Evolutionary conservation across 176 grass and related monocot species (phyloP), one percentile per base, ranked within the genome.

Genomic region (Pontederia crassipes): DNA sequence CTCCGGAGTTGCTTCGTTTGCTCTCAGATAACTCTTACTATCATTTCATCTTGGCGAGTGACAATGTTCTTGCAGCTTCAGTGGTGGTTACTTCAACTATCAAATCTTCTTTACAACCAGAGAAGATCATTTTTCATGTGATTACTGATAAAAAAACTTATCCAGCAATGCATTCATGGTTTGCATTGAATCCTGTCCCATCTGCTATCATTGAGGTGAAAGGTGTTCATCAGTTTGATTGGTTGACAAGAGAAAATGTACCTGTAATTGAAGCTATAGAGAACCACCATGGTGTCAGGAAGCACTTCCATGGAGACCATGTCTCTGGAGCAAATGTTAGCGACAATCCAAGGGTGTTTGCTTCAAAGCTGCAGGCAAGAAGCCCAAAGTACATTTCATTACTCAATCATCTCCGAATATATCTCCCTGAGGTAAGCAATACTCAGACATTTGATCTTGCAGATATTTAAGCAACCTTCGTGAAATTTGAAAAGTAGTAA

Each of bases 131-230:
- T 8, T 95, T 95, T 72, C 89, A 95, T 83, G 83, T 95, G 66
- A 95, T 95, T 68, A 89, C 89, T 27, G 89, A 95, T 69, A 95
- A 95, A 67, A 95, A 95, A 67, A 95, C 89, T 46, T 95, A 95
- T 70, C 89, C 85, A 4, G 89, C 82, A 59, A 89, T 95, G 89
- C 89, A 95, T 83, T 95, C 89, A 57, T 95, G 89, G 89, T 95
- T 95, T 80, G 89, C 89, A 59, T 74, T 95, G 76, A 89, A 95
- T 86, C 78, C 89, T 72, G 53, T 86, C 67, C 81, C 89, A 13
- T 85, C 85, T 54, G 85, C 85, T 55, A 82, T 95, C 74, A 65
- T 95, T 64, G 89, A 95, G 77, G 89, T 95, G 64, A 95, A 89
- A 77, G 83, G 89, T 69, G 85, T 95, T 74, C 85, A 95, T 63